A percentile compares a stretch with the other conserved stretches of the same genome.
phyloP scores from a whole-genome alignment of 1,284 basidiomycete genomes.

The Takashimella koratensis region DNA sequence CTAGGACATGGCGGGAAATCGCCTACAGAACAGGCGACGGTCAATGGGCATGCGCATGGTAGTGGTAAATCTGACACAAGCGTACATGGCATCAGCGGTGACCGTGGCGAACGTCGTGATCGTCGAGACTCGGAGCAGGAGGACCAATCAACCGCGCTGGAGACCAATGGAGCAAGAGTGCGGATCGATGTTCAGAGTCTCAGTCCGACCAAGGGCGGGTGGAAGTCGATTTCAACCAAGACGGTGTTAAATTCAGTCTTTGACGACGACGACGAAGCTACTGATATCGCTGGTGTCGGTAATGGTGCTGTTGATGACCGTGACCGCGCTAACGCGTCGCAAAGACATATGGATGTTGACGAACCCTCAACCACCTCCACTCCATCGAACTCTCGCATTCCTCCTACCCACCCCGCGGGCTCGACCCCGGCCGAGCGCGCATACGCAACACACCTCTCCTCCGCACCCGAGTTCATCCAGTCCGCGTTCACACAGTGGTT shows the following conservation, averaged over 20 bases:
- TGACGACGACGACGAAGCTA: not conserved
- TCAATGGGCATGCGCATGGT: too few relatives aligned
- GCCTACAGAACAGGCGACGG: too few relatives aligned
- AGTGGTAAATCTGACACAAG: too few relatives aligned
- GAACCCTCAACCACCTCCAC: not conserved
- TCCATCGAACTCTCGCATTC: not conserved
- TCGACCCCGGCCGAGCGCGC: not conserved
- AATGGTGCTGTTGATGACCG: not conserved
- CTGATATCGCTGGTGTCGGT: not conserved
- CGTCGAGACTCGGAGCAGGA: too few relatives aligned
- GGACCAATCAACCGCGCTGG: too few relatives aligned
- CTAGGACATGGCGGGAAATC: too few relatives aligned
- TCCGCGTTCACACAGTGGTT: conserved; percentile 40
- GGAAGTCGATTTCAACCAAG: conserved; percentile 3
- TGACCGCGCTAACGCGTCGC: too few relatives aligned
- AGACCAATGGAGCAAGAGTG: not conserved
- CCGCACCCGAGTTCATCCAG: conserved; percentile 36
- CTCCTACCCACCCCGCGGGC: not conserved
- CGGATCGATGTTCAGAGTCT: not conserved
- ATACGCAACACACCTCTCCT: conserved; percentile 20
- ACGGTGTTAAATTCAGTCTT: not conserved
- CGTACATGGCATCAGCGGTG: too few relatives aligned
- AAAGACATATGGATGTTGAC: not conserved
- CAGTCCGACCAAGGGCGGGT: conserved; percentile 2
- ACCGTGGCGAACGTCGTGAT: too few relatives aligned